Conservation (phyloP, 2,329 filamentous ascomycete genomes). For the Botryotinia globosa region DNA sequence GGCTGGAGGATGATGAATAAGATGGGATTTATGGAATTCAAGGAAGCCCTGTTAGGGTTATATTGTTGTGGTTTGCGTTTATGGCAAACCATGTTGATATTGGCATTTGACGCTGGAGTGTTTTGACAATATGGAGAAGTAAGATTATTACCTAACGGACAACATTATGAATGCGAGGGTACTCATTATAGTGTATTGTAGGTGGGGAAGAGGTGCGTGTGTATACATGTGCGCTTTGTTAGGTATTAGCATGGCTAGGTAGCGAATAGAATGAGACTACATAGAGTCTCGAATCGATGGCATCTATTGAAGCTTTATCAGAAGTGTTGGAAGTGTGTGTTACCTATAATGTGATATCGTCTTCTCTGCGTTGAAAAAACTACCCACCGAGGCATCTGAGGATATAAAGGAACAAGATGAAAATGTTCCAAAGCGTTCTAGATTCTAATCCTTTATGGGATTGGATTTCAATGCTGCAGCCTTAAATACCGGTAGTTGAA, state of each 20-base stretch:
- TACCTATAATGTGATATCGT: neutral
- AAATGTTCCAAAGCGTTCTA: neutral
- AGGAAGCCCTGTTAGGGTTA: neutral
- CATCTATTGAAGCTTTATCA: neutral
- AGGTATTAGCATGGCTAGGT: neutral
- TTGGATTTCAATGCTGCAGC: neutral
- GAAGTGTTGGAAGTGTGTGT: neutral
- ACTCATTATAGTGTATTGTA: neutral
- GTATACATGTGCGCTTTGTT: neutral
- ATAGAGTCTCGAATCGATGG: neutral
- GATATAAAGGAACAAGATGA: neutral
- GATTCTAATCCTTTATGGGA: neutral
- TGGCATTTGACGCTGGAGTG: neutral
- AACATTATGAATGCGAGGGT: neutral
- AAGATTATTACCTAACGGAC: neutral
- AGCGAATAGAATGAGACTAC: neutral
- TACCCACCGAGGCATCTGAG: neutral
- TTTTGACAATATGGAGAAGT: neutral
- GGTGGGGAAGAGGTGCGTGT: neutral
- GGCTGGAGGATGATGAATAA: slow-evolving; percentile 34
- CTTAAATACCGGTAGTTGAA: neutral
- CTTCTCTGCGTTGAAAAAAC: neutral
- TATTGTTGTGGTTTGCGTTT: neutral
- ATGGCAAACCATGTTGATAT: neutral
- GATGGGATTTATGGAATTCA: slow-evolving; percentile 18